A percentile compares a stretch with the other conserved stretches of the same genome.
Evolutionary conservation across 805 yeast genomes (phyloP).

Genomic region (Ogataea methylovora): DNA sequence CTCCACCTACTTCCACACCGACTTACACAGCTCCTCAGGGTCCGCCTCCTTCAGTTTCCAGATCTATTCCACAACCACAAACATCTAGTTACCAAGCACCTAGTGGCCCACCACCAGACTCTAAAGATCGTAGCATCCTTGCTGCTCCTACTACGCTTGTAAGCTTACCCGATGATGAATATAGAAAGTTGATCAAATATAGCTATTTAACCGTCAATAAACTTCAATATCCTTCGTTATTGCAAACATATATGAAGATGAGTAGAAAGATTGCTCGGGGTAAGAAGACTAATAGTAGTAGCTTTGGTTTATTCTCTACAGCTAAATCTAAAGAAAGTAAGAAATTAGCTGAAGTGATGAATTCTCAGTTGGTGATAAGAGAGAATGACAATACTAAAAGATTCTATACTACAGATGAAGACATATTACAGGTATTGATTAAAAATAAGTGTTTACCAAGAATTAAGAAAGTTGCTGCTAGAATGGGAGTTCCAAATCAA

Average conservation of each 20-base stretch:
- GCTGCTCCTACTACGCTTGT: slow-evolving; percentile 3
- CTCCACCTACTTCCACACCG: not conserved
- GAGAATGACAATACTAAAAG: slow-evolving; percentile 2
- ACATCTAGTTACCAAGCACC: slow-evolving; percentile 8
- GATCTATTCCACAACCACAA: not conserved
- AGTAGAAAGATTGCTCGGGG: slow-evolving; percentile 6
- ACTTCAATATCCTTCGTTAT: slow-evolving; percentile 16
- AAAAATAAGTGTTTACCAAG: slow-evolving; percentile 14
- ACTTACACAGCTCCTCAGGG: not conserved
- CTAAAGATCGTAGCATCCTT: not conserved
- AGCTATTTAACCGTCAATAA: slow-evolving; percentile 14
- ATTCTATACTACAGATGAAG: slow-evolving; percentile 12
- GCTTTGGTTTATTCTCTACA: slow-evolving; percentile 7
- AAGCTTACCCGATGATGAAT: slow-evolving; percentile 8
- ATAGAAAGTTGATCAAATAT: slow-evolving; percentile 9
- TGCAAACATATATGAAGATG: slow-evolving; percentile 12
- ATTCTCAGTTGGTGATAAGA: slow-evolving; percentile 6
- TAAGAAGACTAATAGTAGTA: slow-evolving; percentile 10
- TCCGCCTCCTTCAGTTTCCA: not conserved
- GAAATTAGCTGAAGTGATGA: slow-evolving; percentile 7
- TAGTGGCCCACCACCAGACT: slow-evolving; percentile 9
- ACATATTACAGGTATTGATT: slow-evolving; percentile 9
- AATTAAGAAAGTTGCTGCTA: slow-evolving; percentile 11
- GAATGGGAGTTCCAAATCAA: slow-evolving; percentile 9
- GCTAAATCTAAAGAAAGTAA: slow-evolving; percentile 10